Percentiles rank a stretch among this genome's conserved stretches.
Conservation (phyloP, 2,329 filamentous ascomycete genomes). For the Xylaria sp. region DNA sequence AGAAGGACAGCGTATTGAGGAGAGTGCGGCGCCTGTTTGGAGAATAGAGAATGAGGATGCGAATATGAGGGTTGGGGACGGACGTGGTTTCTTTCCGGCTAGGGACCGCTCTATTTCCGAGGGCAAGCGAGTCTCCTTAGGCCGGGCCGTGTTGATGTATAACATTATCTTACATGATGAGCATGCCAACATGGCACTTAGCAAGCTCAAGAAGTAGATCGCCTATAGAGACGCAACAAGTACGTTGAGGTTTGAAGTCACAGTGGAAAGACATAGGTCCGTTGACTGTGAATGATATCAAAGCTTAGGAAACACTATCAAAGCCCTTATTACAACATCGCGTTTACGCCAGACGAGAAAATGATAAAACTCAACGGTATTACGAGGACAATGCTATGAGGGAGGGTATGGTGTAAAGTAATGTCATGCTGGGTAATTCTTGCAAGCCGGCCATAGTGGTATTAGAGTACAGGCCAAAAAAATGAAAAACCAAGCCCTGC, state of each 20-base stretch:
- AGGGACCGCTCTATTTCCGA: neutral
- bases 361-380: slow-evolving; percentile 9
- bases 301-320: slow-evolving; percentile 14
- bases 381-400: neutral
- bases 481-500: slow-evolving; percentile 13
- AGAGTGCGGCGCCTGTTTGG: slow-evolving; percentile 77
- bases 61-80: neutral
- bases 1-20: slow-evolving; percentile 97
- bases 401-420: neutral
- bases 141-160: slow-evolving; percentile 5
- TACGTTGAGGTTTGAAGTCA: neutral
- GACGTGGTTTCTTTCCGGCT: neutral
- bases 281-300: slow-evolving; percentile 5
- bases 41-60: slow-evolving; percentile 62
- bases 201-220: neutral
- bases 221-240: neutral
- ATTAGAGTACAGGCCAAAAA: slow-evolving; percentile 37
- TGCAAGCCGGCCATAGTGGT: slow-evolving; percentile 35
- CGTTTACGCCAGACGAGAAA: slow-evolving; percentile 16
- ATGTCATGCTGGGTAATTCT: slow-evolving; percentile 12
- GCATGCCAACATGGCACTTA: neutral
- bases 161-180: slow-evolving; percentile 1
- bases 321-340: slow-evolving; percentile 12
- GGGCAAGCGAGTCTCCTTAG: neutral
- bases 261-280: neutral